A percentile compares a stretch with the other conserved stretches of the same genome.
phyloP scores from a whole-genome alignment of 1,139 yeast species.

The Diutina scorzettiae region DNA sequence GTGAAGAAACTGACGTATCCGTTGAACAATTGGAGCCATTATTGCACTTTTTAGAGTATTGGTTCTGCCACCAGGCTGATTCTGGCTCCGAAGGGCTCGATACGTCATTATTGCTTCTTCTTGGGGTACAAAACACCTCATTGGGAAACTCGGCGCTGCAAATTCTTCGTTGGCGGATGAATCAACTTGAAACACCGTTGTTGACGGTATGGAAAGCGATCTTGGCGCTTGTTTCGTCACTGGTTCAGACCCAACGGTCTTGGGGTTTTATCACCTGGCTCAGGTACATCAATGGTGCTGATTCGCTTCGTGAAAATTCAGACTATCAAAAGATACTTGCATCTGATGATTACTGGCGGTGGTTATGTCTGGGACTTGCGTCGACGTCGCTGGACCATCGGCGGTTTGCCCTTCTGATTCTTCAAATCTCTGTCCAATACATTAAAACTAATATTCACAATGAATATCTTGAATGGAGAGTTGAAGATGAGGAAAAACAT shows the following conservation, averaged over 20 bases:
- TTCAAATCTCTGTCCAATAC: slow-evolving; percentile 47
- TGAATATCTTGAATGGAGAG: slow-evolving; percentile 38
- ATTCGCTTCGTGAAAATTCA: neutral
- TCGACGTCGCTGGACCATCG: slow-evolving; percentile 15
- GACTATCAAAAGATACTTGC: neutral
- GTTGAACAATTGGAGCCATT: neutral
- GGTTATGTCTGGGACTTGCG: neutral
- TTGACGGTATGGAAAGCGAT: neutral
- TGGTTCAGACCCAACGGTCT: neutral
- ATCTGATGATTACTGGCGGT: neutral
- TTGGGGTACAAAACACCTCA: neutral
- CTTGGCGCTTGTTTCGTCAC: neutral
- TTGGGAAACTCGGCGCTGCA: neutral
- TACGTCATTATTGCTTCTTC: neutral
- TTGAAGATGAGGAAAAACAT: slow-evolving; percentile 15
- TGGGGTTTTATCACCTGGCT: neutral
- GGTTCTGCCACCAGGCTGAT: neutral
- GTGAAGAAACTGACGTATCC: neutral
- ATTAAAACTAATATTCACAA: slow-evolving; percentile 28
- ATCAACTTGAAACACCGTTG: neutral
- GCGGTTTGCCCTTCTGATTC: slow-evolving; percentile 57
- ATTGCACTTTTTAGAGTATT: neutral
- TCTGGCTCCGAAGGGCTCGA: neutral
- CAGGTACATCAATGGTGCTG: neutral
- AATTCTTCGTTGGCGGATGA: neutral